These are phyloP conservation scores for Clonostachys rhizophaga DNA, from an alignment of 2,329 filamentous ascomycete species.

Conservation along the genomic window DNA sequence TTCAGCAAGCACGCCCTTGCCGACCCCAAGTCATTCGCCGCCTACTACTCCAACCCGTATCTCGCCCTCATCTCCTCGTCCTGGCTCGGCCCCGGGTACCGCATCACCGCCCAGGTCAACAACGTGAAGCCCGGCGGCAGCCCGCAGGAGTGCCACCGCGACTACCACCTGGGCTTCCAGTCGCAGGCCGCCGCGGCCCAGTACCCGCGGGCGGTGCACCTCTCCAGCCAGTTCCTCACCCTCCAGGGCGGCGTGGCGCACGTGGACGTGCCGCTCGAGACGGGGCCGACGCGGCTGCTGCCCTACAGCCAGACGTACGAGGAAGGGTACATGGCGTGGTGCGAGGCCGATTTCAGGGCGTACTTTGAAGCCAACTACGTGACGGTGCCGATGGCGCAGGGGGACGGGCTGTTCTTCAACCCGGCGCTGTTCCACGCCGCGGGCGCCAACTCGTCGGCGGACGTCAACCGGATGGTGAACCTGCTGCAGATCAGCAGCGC, in stretches of 20 bases:
- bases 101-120: constrained; percentile 58
- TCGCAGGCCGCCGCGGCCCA: constrained; percentile 34
- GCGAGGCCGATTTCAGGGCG: constrained; percentile 42
- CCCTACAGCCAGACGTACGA: constrained; percentile 56
- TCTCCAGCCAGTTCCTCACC: constrained; percentile 51
- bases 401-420: constrained; percentile 61
- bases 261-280: constrained; percentile 51
- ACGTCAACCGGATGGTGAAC: constrained; percentile 52
- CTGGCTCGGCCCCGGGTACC: constrained; percentile 57
- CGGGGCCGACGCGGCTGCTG: constrained; percentile 55
- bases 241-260: constrained; percentile 61
- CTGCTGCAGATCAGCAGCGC: constrained; percentile 57
- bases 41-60: constrained; percentile 58
- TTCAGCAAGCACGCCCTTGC: constrained; percentile 54
- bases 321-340: constrained; percentile 54
- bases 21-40: constrained; percentile 45
- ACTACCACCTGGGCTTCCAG: constrained; percentile 63
- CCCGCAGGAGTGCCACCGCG: constrained; percentile 53
- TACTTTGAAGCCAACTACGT: constrained; percentile 51
- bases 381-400: constrained; percentile 43
- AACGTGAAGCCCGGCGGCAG: constrained; percentile 54
- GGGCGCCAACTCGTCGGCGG: constrained; percentile 44
- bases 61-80: constrained; percentile 43
- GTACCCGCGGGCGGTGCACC: constrained; percentile 48
- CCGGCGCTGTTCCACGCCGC: constrained; percentile 60